phyloP scores from a whole-genome alignment of 805 yeast genomes.

The Tetrapisispora fleetii region DNA sequence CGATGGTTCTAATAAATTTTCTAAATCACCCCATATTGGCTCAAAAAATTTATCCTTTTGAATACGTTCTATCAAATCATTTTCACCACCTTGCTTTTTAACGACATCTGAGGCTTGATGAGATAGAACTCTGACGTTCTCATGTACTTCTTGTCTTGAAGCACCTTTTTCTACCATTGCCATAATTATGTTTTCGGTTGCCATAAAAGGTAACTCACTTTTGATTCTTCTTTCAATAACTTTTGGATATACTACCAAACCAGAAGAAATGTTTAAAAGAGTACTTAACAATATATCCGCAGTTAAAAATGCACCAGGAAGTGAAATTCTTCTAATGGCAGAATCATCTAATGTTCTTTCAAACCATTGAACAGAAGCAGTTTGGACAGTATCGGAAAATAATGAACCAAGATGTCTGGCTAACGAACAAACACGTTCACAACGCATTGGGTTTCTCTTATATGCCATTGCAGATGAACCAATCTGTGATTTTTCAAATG shows the following conservation, averaged over 20 bases:
- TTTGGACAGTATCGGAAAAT: constrained; percentile 87
- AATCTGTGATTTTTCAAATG: constrained; percentile 96
- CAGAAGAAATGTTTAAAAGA: constrained; percentile 82
- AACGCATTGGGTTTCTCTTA: constrained; percentile 99
- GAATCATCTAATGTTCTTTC: constrained; percentile 98
- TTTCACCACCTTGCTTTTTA: constrained; percentile 97
- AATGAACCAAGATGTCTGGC: constrained; percentile 91
- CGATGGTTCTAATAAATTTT: constrained; percentile 71
- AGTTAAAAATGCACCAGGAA: constrained; percentile 93
- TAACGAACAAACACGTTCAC: constrained; percentile 97
- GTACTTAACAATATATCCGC: constrained; percentile 90
- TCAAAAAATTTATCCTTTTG: constrained; percentile 67
- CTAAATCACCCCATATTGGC: constrained; percentile 84
- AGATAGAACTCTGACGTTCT: constrained; percentile 89
- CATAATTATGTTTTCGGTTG: constrained; percentile 97
- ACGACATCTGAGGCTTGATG: constrained; percentile 97
- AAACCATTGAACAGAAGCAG: constrained; percentile 98
- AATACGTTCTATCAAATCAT: constrained; percentile 87
- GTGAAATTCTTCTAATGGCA: constrained; percentile 92
- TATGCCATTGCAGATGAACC: constrained; percentile 99
- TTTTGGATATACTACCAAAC: constrained; percentile 96
- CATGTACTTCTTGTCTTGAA: constrained; percentile 97
- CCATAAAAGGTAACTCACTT: constrained; percentile 97
- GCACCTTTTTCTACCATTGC: constrained; percentile 99
- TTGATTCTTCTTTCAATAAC: constrained; percentile 93